Base-by-base conservation (phyloP, 495 filamentous ascomycete genomes). In the Tuber borchii region DNA sequence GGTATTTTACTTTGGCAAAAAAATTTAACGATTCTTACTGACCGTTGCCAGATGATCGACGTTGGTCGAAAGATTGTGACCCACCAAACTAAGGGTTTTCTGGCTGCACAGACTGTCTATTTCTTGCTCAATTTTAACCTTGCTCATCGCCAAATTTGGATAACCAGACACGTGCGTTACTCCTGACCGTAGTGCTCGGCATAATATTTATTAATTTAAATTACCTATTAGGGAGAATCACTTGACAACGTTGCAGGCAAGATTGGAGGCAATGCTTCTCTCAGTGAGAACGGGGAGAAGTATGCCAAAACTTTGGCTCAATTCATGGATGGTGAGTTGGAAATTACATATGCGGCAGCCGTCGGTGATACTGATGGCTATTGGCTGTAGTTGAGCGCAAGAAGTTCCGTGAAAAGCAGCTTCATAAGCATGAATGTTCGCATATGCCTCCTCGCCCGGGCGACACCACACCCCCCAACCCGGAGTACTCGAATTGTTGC, bases 121-220 rank as follows among this genome's bases (percentile, higher is more conserved):
- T 99, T 97, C 80, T 87, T 98, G 2, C 89, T 95, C 10, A 97
- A 97, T 74, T 99, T 99, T 87, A 97, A 98, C 78, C 87, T 99
- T 26, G 93, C 95, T 0, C 93, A 95, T 0, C 87, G 95, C 43
- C 94, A 97, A 83, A 97, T 99, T 73, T 99, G 95, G 95, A 95
- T 99, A 82, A 99, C 95, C 0, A 87, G 95, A 40, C 95, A 99
- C 80, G 95, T 95, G 45, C 90, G 94, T 84, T 95, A 91, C 72
- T 42, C 39, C 26, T n/a, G 9, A 44, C 42, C 26, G n/a, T 26
- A 17, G 31, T 26, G n/a, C 34, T 14, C 43, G 40, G n/a, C 37
- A 70, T 16, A 2, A 19, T n/a, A 16, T 26, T 72, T 44, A 96
- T 48, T 48, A 45, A n/a, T 75, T 75, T 56, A 71, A 37, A 79